Base-by-base conservation (phyloP, 1,284 basidiomycete genomes). In the Rhizoctonia solani region DNA sequence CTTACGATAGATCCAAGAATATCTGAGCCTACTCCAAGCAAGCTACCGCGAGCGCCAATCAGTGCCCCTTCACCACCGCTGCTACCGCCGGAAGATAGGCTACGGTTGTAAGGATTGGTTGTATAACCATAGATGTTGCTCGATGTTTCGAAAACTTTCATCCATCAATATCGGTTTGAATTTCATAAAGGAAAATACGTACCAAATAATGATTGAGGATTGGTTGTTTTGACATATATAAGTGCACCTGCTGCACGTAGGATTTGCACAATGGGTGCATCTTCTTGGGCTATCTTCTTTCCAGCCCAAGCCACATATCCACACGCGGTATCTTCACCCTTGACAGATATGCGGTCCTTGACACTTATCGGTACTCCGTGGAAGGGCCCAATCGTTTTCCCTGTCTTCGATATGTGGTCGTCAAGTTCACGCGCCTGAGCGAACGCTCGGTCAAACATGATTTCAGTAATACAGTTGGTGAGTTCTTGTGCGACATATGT, bases 1-100 rank as follows among this genome's bases (percentile, higher is more conserved):
- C 56, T 67, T 59, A 72, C 69, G 39, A 73, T 68, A 16, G 68
- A 72, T 5, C 76, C 77, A 11, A 77, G 76, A 23, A 86, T 83
- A 72, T 87, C 85, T 4, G 83, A 84, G 21, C 86, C 86, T 37
- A 87, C 77, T 1, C 87, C 87, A 42, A 88, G 69, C 25, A 80
- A 78, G 63, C 81, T 81, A n/a, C 85, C 87, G 30, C 79, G 79
- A 63, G 83, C 75, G n/a, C 83, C 81, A 39, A 89, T 76, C 55
- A 89, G 75, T 3, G 87, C 86, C 46, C 86, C 83, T 75, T 90
- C 88, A 37, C 86, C 86, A 52, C 86, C 86, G 54, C 81, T 83
- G 68, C 82, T 84, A 16, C 86, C 86, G n/a, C 86, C 86, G 1
- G 81, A 74, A n/a, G 82, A 81, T 25, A 85, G 76, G 68, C 76